Conservation (phyloP, 352 stramenopile species). For the Pythium dissotocum region DNA sequence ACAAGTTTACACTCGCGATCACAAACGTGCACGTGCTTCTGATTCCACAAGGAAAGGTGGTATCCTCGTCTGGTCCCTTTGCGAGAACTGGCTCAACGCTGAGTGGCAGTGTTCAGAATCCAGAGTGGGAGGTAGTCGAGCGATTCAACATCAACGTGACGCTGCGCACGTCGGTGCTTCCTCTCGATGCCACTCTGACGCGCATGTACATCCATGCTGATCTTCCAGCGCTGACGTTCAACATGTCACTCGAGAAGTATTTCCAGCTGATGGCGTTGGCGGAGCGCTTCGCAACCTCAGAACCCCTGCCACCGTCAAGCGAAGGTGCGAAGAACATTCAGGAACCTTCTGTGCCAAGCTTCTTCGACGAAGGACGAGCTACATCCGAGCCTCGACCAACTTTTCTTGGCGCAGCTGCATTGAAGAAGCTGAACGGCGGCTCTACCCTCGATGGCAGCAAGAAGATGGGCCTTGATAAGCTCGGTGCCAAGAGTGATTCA, state of each 20-base stretch:
- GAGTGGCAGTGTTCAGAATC: constrained; percentile 30
- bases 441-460: constrained; percentile 26
- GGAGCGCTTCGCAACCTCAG: constrained; percentile 48
- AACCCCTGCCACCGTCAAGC: not conserved
- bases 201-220: constrained; percentile 84
- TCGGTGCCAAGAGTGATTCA: constrained; percentile 32
- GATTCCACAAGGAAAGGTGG: constrained; percentile 56
- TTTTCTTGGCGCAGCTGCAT: constrained; percentile 49
- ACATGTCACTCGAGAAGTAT: constrained; percentile 86
- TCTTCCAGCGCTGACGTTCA: constrained; percentile 79
- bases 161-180: constrained; percentile 80
- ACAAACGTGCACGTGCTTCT: constrained; percentile 84
- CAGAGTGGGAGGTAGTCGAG: constrained; percentile 81
- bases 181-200: constrained; percentile 81
- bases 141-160: constrained; percentile 89
- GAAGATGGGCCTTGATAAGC: constrained; percentile 28
- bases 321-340: constrained; percentile 1
- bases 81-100: constrained; percentile 11
- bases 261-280: constrained; percentile 63
- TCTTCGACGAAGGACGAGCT: constrained; percentile 31
- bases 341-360: constrained; percentile 12
- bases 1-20: constrained; percentile 86
- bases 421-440: constrained; percentile 58
- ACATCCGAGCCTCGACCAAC: constrained; percentile 29
- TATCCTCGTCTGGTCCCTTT: not conserved